These are phyloP conservation scores for Leishmania tarentolae DNA, from an alignment of 208 protist species.

Conservation along the genomic window DNA sequence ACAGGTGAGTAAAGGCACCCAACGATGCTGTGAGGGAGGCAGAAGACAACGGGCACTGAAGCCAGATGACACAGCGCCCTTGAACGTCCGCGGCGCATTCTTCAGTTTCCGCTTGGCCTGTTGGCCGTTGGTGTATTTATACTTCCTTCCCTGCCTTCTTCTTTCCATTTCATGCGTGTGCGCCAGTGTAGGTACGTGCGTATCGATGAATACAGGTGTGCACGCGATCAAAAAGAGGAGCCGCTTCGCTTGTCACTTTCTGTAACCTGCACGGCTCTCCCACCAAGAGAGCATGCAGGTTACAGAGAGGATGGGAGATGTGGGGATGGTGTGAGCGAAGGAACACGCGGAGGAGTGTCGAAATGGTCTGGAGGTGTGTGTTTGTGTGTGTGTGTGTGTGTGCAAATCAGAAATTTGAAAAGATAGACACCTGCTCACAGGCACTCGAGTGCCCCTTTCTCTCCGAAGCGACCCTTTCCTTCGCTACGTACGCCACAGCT, in stretches of 20 bases:
- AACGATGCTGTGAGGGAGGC: neutral
- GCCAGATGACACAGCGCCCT: neutral
- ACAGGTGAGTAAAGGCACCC: neutral
- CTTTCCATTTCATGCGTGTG: neutral
- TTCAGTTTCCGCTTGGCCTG: neutral
- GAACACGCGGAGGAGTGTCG: neutral
- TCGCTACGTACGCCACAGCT: slow-evolving; percentile 38
- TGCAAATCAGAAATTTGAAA: neutral
- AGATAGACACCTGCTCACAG: neutral
- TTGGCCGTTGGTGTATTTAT: neutral
- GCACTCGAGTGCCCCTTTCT: neutral
- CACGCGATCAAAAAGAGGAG: neutral
- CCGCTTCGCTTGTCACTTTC: neutral
- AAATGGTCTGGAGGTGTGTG: neutral
- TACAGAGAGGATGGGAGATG: neutral
- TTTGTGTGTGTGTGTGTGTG: neutral
- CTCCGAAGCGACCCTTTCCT: neutral
- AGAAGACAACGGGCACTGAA: neutral
- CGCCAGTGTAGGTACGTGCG: neutral
- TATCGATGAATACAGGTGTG: neutral
- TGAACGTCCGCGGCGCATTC: neutral
- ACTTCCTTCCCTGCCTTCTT: neutral
- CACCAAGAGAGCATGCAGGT: neutral
- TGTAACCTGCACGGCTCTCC: neutral
- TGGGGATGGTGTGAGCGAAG: neutral